These are phyloP conservation scores for Gonium pectorale DNA, from an alignment of 139 green algal species.

Conservation along the genomic window DNA sequence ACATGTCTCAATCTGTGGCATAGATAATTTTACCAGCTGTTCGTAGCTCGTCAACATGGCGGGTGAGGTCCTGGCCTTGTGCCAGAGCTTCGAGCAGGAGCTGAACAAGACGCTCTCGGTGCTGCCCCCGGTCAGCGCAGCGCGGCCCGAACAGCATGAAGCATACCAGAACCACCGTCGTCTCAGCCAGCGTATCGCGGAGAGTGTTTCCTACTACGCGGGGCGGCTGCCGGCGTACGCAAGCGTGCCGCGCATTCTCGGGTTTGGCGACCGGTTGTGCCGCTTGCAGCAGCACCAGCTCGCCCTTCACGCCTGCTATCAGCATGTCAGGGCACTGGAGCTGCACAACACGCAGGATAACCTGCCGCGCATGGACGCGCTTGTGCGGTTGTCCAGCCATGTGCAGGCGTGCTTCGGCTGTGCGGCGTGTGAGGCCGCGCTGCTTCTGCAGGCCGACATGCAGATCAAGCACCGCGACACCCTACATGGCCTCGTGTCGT, in stretches of 20 bases:
- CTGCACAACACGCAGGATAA: constrained; percentile 42
- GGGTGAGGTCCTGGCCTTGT: constrained; percentile 51
- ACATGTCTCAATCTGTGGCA: background rate
- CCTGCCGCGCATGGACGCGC: constrained; percentile 46
- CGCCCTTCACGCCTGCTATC: constrained; percentile 57
- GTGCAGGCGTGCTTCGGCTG: constrained; percentile 61
- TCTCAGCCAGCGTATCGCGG: constrained; percentile 49
- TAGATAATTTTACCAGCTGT: background rate
- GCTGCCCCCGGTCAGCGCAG: constrained; percentile 28
- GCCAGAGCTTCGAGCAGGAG: constrained; percentile 61
- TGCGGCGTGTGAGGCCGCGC: constrained; percentile 48
- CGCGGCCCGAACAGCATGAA: constrained; percentile 53
- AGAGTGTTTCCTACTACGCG: constrained; percentile 61
- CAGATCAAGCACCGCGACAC: constrained; percentile 59
- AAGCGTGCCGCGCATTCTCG: constrained; percentile 57
- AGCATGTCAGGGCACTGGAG: constrained; percentile 23
- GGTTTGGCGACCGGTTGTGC: constrained; percentile 48
- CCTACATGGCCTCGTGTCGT: constrained; percentile 44
- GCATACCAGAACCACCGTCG: constrained; percentile 59
- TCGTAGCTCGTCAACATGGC: background rate
- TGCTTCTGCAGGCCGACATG: constrained; percentile 42
- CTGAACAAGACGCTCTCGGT: constrained; percentile 46
- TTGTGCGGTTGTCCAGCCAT: constrained; percentile 44
- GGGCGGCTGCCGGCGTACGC: constrained; percentile 52
- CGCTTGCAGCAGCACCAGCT: constrained; percentile 50